These are phyloP conservation scores for Leccinum obscurum DNA, from an alignment of 768 basidiomycete genomes.

Conservation along the genomic window DNA sequence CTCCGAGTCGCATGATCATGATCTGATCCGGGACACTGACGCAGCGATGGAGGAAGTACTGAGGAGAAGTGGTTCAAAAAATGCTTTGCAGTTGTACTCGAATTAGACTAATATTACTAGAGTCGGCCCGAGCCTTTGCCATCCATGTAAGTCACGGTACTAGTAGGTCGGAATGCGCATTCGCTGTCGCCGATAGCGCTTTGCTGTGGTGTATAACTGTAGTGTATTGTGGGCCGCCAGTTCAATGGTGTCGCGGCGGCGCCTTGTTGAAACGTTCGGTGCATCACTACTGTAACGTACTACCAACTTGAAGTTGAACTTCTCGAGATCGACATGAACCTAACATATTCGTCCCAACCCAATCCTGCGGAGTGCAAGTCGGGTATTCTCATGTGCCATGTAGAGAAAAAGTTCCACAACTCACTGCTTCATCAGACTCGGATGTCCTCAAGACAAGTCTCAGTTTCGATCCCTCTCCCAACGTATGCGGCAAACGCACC, in stretches of 20 bases:
- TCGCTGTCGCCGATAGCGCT: background rate
- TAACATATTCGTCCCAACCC: background rate
- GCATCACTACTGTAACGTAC: background rate
- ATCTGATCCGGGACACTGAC: no score
- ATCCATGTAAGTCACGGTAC: no score
- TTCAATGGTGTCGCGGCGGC: no score
- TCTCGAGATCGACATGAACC: background rate
- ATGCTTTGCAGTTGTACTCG: no score
- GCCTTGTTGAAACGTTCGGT: background rate
- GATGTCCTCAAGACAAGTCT: background rate
- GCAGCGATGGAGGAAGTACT: no score
- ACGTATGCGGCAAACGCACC: slow-evolving; percentile 16
- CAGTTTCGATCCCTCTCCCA: background rate
- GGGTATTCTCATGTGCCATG: background rate
- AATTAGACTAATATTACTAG: no score
- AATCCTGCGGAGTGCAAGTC: background rate
- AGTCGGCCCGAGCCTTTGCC: no score
- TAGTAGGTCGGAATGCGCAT: background rate
- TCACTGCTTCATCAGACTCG: background rate
- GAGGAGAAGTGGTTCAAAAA: no score
- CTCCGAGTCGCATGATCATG: no score
- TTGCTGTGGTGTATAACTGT: background rate
- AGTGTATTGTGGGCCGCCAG: background rate
- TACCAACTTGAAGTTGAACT: background rate
- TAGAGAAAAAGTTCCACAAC: background rate